Evolutionary conservation across 441 rosid species (phyloP).

Genomic region (Brassica hybrid): DNA sequence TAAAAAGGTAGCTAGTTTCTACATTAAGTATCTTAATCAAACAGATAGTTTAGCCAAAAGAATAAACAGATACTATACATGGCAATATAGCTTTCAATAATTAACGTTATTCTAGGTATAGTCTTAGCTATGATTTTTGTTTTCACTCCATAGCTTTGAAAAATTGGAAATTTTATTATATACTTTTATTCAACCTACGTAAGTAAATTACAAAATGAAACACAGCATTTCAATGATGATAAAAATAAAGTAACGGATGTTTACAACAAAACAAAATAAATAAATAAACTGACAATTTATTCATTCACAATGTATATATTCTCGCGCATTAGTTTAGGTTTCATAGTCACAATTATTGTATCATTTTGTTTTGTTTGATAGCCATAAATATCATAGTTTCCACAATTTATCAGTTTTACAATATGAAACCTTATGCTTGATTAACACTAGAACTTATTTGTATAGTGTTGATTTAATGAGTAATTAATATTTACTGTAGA

Average conservation of each 20-base stretch:
- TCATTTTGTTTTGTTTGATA: background rate
- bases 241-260: background rate
- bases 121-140: background rate
- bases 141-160: no score
- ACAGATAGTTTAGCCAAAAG: conserved; percentile 13
- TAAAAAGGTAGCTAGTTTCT: background rate
- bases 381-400: background rate
- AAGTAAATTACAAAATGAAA: background rate
- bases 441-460: no score
- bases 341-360: background rate
- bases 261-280: no score
- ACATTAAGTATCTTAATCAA: background rate
- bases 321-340: background rate
- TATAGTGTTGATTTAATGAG: no score
- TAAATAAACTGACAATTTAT: background rate
- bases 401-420: background rate
- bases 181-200: background rate
- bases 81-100: background rate
- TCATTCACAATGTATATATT: background rate
- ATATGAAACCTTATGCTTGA: background rate
- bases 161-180: no score
- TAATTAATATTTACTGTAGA: no score
- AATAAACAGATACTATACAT: background rate
- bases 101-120: background rate
- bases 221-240: background rate